phyloP scores from a whole-genome alignment of 495 filamentous ascomycete genomes.

The Neurospora sp. region DNA sequence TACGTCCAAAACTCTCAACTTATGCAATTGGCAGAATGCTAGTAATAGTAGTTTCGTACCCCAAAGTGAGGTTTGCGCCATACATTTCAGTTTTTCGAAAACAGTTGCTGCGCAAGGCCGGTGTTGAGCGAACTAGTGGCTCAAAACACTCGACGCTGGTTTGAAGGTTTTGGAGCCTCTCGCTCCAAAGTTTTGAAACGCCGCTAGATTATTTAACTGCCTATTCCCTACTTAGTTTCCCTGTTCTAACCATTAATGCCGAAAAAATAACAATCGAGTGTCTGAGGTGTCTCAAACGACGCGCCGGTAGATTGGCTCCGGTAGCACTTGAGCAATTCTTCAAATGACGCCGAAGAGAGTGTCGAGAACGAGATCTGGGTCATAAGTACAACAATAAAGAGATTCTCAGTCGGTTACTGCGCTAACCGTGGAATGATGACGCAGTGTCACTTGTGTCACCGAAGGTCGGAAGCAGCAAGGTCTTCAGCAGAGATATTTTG shows the following conservation, averaged over 20 bases:
- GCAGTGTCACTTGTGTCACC: not conserved
- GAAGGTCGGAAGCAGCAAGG: not conserved
- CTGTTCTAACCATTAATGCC: rapidly evolving
- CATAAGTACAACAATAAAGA: not conserved
- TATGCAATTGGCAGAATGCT: not conserved
- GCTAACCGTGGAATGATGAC: not conserved
- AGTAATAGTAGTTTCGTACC: rapidly evolving
- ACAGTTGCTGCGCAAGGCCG: not conserved
- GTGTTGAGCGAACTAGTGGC: not conserved
- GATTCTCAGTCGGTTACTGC: rapidly evolving
- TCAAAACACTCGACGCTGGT: not conserved
- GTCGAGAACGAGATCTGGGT: rapidly evolving
- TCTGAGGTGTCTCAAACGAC: not conserved
- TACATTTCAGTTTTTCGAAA: not conserved
- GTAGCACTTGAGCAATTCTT: not conserved
- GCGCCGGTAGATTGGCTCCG: not conserved
- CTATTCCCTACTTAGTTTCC: rapidly evolving
- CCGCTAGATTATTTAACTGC: not conserved
- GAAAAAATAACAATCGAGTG: not conserved
- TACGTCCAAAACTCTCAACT: not conserved
- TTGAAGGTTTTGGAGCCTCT: not conserved
- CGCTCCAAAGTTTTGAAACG: rapidly evolving
- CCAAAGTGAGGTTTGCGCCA: not conserved
- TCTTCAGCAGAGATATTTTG: not conserved
- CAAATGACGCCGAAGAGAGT: not conserved